These are phyloP conservation scores for Hebeloma cylindrosporum DNA, from an alignment of 768 basidiomycete genomes.

Conservation along the genomic window DNA sequence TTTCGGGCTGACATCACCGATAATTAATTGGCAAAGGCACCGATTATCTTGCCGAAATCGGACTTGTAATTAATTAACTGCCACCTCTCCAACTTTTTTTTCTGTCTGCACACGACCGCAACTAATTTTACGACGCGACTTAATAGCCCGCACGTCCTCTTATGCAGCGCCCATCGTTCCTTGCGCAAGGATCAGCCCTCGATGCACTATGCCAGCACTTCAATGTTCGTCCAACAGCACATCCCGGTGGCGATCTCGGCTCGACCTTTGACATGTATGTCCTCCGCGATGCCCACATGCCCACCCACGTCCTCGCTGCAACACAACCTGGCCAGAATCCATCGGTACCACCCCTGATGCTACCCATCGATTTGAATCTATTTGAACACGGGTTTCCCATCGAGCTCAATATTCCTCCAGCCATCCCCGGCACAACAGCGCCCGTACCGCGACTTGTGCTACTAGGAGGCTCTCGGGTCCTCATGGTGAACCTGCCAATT, in stretches of 20 bases:
- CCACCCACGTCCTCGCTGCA: slow-evolving; percentile 59
- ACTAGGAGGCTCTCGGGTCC: slow-evolving; percentile 18
- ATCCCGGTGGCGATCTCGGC: slow-evolving; percentile 30
- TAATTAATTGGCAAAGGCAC: background rate
- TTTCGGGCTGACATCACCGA: too few species aligned
- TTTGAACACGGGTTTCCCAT: slow-evolving; percentile 41
- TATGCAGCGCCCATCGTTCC: slow-evolving; percentile 36
- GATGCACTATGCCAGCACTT: slow-evolving; percentile 48
- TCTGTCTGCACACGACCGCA: slow-evolving; percentile 12
- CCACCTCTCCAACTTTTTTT: slow-evolving; percentile 12
- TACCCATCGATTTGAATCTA: slow-evolving; percentile 54
- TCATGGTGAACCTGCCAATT: slow-evolving; percentile 51
- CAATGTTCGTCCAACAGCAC: slow-evolving; percentile 31
- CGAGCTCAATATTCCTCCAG: slow-evolving; percentile 34
- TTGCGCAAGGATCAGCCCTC: slow-evolving; percentile 34
- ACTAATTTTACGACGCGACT: slow-evolving; percentile 10
- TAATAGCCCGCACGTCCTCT: slow-evolving; percentile 1
- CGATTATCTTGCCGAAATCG: slow-evolving; percentile 27
- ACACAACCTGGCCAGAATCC: slow-evolving; percentile 30
- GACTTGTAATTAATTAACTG: slow-evolving; percentile 22
- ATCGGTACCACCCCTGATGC: slow-evolving; percentile 37
- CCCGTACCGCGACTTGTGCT: slow-evolving; percentile 31
- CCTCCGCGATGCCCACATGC: slow-evolving; percentile 43
- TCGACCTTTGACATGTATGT: slow-evolving; percentile 49
- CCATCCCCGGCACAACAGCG: slow-evolving; percentile 31